These are phyloP conservation scores for Amphicarpaea edgeworthii DNA, from an alignment of 306 rosid genomes.

Conservation along the genomic window DNA sequence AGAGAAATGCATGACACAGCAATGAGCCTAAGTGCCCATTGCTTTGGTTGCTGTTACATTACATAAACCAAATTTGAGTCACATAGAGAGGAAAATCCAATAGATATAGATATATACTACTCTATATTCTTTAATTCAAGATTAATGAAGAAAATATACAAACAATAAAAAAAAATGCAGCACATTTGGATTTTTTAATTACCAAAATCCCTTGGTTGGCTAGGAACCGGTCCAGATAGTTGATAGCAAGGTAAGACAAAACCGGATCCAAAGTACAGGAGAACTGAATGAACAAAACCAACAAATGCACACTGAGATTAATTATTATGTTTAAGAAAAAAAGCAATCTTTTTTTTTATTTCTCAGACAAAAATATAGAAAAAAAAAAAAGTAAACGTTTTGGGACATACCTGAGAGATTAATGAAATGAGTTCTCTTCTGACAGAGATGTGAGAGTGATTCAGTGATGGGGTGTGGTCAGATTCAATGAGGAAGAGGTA, in stretches of 20 bases:
- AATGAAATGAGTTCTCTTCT: slow-evolving; percentile 66
- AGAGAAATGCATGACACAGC: slow-evolving; percentile 79
- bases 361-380: background rate
- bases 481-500: slow-evolving; percentile 78
- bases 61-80: slow-evolving; percentile 42
- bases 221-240: slow-evolving; percentile 87
- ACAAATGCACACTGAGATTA: slow-evolving; percentile 22
- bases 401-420: slow-evolving; percentile 71
- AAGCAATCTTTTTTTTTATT: background rate
- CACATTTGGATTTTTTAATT: slow-evolving; percentile 39
- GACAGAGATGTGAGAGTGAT: slow-evolving; percentile 62
- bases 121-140: background rate
- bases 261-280: slow-evolving; percentile 67
- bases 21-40: slow-evolving; percentile 74
- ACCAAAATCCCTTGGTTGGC: slow-evolving; percentile 74
- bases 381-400: background rate
- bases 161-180: background rate
- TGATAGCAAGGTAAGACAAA: slow-evolving; percentile 77
- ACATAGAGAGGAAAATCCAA: slow-evolving; percentile 43
- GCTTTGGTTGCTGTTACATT: slow-evolving; percentile 70
- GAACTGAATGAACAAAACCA: slow-evolving; percentile 59
- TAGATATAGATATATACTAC: background rate
- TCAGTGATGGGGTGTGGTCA: slow-evolving; percentile 78
- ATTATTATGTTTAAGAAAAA: background rate
- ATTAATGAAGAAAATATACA: background rate